Conservation (phyloP, 495 filamentous ascomycete genomes). For the Aspergillus biplanus region DNA sequence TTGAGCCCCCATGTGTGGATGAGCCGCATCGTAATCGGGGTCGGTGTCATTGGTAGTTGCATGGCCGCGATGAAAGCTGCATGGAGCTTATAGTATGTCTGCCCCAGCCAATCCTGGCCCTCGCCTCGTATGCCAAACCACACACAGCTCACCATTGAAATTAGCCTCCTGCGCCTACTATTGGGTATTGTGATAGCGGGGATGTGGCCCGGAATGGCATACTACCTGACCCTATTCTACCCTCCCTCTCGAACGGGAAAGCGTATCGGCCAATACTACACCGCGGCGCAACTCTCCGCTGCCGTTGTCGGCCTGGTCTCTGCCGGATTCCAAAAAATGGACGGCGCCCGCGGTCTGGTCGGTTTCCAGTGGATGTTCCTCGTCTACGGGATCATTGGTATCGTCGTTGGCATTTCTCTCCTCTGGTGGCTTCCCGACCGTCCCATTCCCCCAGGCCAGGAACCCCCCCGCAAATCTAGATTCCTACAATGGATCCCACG, state of each 20-base stretch:
- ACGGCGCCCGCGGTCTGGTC: slow-evolving; percentile 72
- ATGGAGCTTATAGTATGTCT: slow-evolving; percentile 83
- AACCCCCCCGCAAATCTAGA: slow-evolving; percentile 37
- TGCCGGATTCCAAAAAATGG: slow-evolving; percentile 90
- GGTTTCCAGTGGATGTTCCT: slow-evolving; percentile 98
- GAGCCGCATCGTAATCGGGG: slow-evolving; percentile 86
- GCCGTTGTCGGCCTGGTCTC: slow-evolving; percentile 89
- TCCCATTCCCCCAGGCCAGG: slow-evolving; percentile 67
- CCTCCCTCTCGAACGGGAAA: slow-evolving; percentile 84
- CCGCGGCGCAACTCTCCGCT: slow-evolving; percentile 85
- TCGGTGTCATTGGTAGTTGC: slow-evolving; percentile 80
- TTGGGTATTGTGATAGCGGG: slow-evolving; percentile 88
- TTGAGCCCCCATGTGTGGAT: slow-evolving; percentile 90
- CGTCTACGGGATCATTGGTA: slow-evolving; percentile 76
- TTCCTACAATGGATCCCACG: slow-evolving; percentile 63
- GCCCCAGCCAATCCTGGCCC: neutral
- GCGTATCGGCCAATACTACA: slow-evolving; percentile 87
- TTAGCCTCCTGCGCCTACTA: slow-evolving; percentile 77
- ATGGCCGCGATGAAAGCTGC: slow-evolving; percentile 79
- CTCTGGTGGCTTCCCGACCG: slow-evolving; percentile 93
- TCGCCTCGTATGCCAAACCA: neutral
- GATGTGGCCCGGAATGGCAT: slow-evolving; percentile 96
- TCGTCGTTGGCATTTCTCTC: slow-evolving; percentile 69
- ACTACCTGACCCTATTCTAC: slow-evolving; percentile 91
- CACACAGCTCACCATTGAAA: slow-evolving; percentile 13